Evolutionary conservation across 2,329 filamentous ascomycete species (phyloP), one percentile per base, ranked within the genome.

Genomic region (Chrysosphaeria jannelii): DNA sequence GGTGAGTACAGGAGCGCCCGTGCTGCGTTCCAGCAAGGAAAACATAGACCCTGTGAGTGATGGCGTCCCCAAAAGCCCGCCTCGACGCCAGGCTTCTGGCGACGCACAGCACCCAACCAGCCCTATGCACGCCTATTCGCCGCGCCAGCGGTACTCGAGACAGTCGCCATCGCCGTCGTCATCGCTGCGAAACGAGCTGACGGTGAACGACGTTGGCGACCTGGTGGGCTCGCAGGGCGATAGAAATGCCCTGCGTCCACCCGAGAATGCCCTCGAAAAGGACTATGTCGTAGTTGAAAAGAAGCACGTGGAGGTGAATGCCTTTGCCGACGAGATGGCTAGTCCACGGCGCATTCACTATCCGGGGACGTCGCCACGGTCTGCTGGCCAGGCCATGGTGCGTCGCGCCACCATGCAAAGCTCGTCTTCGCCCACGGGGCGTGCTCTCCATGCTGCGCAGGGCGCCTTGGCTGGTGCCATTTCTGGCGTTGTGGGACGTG

Each of bases 221-320:
- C 13, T 23, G 15, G 21, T 24, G 23, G 23, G 27, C 16, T 14
- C 25, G n/a, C 23, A 19, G 24, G 21, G 16, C 22, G n/a, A n/a
- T n/a, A n/a, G n/a, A n/a, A n/a, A n/a, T n/a, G n/a, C n/a, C n/a
- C n/a, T n/a, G n/a, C n/a, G n/a, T n/a, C n/a, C n/a, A n/a, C n/a
- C n/a, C n/a, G 81, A 93, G 31, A 65, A 88, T 23, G 72, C 72
- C 1, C 71, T 89, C 34, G 79, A 90, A 39, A 64, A 81, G 32
- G 85, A 93, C 33, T 97, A 93, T 36, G 81, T 97, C 11, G 55
- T 93, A 13, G 75, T 97, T 8, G 85, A 97, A 47, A 90, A 91
- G 48, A 66, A 70, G 32, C 71, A 78, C 11, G 79, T 97, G 8
- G 81, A 93, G 42, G 81, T 97, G 23, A 93, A 97, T 41, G 85